Evolutionary conservation across 2,329 filamentous ascomycete species (phyloP).

Genomic region (Colletotrichum incanum): DNA sequence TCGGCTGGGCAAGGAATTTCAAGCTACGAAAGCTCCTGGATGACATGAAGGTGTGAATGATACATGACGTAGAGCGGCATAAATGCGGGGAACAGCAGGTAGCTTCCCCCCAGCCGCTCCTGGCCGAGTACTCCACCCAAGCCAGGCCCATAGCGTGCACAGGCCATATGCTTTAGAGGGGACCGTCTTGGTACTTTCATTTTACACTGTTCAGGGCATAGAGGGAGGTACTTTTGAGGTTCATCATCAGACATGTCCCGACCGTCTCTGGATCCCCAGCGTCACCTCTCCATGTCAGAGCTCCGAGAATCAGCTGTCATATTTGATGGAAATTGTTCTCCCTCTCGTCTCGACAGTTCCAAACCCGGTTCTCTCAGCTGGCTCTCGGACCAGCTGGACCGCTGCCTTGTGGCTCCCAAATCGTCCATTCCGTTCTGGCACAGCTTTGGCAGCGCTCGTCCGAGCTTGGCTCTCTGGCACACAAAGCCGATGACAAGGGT

Average conservation of each 20-base stretch:
- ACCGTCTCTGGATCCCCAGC: slow-evolving; percentile 13
- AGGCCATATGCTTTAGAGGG: slow-evolving; percentile 20
- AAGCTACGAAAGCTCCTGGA: slow-evolving; percentile 30
- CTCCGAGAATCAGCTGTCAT: slow-evolving; percentile 31
- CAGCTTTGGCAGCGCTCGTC: neutral
- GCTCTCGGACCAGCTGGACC: neutral
- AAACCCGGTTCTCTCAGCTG: neutral
- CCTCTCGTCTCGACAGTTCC: neutral
- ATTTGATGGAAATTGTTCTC: neutral
- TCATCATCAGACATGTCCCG: neutral
- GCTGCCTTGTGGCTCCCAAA: neutral
- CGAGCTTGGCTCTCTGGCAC: slow-evolving; percentile 24
- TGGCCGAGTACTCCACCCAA: slow-evolving; percentile 24
- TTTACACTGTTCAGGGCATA: too few species aligned
- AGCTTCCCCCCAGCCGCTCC: slow-evolving; percentile 36
- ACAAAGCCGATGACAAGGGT: slow-evolving; percentile 29
- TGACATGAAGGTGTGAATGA: slow-evolving; percentile 39
- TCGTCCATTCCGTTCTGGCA: neutral
- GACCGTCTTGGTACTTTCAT: slow-evolving; percentile 1
- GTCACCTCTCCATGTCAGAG: slow-evolving; percentile 13
- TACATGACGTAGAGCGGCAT: slow-evolving; percentile 50
- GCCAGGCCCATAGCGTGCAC: slow-evolving; percentile 17
- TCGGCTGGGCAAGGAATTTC: slow-evolving; percentile 24
- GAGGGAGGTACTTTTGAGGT: neutral
- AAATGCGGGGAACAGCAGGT: slow-evolving; percentile 46